Base-by-base conservation (phyloP, 1,284 basidiomycete genomes). In the Cystobasidium sp. region DNA sequence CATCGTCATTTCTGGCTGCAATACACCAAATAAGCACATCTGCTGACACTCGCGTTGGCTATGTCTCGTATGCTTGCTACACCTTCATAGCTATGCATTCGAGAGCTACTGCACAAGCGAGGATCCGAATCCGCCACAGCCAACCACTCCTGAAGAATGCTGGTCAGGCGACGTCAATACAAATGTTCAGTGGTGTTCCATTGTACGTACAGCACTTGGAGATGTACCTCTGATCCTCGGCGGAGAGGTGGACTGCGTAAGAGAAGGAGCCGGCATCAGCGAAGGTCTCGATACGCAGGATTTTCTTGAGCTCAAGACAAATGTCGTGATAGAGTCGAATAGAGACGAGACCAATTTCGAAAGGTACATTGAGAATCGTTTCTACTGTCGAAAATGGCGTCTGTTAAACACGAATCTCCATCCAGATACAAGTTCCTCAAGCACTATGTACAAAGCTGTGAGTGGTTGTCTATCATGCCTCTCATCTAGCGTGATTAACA, bases 361-460 rank as follows among this genome's bases (percentile, higher is more conserved):
- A 81, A 91, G 89, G 92, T 93, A 81, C 77, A 86, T 46, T 20
- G 39, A 5, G 47, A 49, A 16, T n/a, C 55, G 18, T 44, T n/a
- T 5, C 18, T 46, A 39, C 18, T 4, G n/a, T 0, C 2, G 14
- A 22, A 39, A 37, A 20, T 31, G 31, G 5, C 31, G 31, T 1
- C 31, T 31, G 31, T 31, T 31, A 31, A 31, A 31, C 5, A 31
- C 31, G 31, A 6, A 46, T 37, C 3, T 9, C 14, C 6, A 6
- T 58, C 67, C 52, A 75, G 80, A 74, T 78, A 90, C 81, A 97
- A 97, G 81, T 84, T 97, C 58, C 87, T 98, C 70, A 96, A 95
- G 80, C 94, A 96, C 83, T 98, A 96, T 86, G 90, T 96, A 75
- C 96, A 99, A 80, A 95, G 93, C 1, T 97, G 92, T 94, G 79